Conservation (phyloP, 352 stramenopile species). For the Globisporangium viniferum region DNA sequence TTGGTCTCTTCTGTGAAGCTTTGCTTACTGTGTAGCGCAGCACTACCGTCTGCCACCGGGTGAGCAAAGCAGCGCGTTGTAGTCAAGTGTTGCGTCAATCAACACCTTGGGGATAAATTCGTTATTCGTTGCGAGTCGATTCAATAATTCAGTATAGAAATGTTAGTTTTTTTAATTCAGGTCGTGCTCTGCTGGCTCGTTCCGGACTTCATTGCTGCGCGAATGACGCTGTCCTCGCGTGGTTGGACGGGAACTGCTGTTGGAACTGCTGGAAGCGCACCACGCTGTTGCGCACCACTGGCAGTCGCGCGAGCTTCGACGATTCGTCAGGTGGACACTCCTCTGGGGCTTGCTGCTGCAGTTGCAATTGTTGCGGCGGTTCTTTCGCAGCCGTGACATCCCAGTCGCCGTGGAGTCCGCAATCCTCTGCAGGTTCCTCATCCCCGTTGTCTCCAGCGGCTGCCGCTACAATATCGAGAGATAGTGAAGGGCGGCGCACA, state of each 20-base stretch:
- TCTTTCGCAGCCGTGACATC: slow-evolving; percentile 14
- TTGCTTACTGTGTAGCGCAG: too few species aligned
- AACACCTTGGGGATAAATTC: too few species aligned
- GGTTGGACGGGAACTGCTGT: slow-evolving; percentile 51
- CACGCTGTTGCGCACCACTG: slow-evolving; percentile 24
- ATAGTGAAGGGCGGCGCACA: neutral
- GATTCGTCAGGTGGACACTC: slow-evolving; percentile 13
- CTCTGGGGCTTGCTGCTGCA: slow-evolving; percentile 19
- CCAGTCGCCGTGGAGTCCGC: slow-evolving; percentile 10
- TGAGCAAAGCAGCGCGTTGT: too few species aligned
- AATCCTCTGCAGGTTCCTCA: neutral
- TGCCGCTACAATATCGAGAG: neutral
- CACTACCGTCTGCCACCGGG: too few species aligned
- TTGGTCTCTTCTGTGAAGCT: too few species aligned
- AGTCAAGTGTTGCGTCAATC: too few species aligned
- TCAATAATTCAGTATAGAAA: too few species aligned
- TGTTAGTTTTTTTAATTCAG: slow-evolving; percentile 1
- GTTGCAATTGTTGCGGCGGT: neutral
- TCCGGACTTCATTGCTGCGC: neutral
- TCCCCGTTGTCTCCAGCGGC: neutral
- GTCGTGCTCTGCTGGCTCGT: neutral
- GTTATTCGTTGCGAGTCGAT: too few species aligned
- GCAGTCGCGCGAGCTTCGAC: neutral
- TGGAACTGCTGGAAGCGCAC: slow-evolving; percentile 47
- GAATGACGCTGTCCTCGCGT: slow-evolving; percentile 11